Percentiles rank a stretch among this genome's conserved stretches.
These are phyloP conservation scores for Fusarium duplospermum DNA, from an alignment of 2,329 filamentous ascomycete genomes.

Conservation along the genomic window DNA sequence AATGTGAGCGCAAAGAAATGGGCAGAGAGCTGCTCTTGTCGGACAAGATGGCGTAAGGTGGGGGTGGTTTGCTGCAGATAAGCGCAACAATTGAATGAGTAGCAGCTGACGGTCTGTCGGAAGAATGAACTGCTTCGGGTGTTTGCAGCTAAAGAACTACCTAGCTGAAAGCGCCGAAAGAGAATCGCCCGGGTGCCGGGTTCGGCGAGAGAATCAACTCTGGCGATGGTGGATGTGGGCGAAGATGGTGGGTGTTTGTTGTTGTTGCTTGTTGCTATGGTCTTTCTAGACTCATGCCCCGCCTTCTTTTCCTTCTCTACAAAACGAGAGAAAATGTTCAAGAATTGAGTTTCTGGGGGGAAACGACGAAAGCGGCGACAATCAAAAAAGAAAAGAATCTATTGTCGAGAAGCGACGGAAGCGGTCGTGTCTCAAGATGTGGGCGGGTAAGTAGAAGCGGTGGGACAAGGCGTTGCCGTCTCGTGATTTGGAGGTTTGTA, in stretches of 20 bases:
- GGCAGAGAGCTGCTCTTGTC: constrained; percentile 9
- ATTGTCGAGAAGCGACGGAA: neutral
- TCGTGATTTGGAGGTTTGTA: constrained; percentile 29
- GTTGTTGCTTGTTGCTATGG: constrained; percentile 1
- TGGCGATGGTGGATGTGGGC: neutral
- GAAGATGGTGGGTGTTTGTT: constrained; percentile 4
- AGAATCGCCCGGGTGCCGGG: constrained; percentile 2
- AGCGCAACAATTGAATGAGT: constrained; percentile 12
- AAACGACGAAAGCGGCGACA: constrained; percentile 23
- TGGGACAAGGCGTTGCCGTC: constrained; percentile 23
- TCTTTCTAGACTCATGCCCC: constrained; percentile 8
- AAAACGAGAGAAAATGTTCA: neutral
- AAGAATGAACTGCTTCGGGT: constrained; percentile 5
- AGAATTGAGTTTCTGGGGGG: neutral
- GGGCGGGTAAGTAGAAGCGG: constrained; percentile 29
- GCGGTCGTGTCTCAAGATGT: constrained; percentile 3
- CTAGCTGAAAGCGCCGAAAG: constrained; percentile 20
- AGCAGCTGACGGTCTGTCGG: constrained; percentile 8
- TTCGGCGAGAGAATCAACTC: constrained; percentile 14
- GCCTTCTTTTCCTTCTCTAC: constrained; percentile 33
- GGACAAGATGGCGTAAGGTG: constrained; percentile 24
- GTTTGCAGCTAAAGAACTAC: constrained; percentile 12
- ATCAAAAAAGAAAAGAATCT: neutral
- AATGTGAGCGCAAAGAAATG: neutral
- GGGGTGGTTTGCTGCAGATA: constrained; percentile 33